phyloP scores from a whole-genome alignment of 257 asterid species.

The Rauvolfia tetraphylla region DNA sequence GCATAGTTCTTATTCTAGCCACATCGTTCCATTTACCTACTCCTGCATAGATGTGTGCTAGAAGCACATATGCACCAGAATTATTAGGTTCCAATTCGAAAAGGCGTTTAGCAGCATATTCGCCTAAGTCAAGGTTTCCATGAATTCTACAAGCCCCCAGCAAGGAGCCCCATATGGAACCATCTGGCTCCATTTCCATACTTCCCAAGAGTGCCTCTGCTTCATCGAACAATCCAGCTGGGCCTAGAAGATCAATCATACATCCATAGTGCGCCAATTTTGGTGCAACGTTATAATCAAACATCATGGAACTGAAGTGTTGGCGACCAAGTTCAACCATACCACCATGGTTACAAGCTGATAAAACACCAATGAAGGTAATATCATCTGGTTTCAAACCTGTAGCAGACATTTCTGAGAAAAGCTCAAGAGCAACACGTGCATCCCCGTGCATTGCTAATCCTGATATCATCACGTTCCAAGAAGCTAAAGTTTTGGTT shows the following conservation, averaged over 20 bases:
- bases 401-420: constrained; percentile 15
- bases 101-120: constrained; percentile 22
- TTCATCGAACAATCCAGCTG: constrained; percentile 31
- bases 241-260: constrained; percentile 32
- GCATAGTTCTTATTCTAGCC: constrained; percentile 24
- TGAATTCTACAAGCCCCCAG: constrained; percentile 31
- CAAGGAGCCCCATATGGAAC: constrained; percentile 35
- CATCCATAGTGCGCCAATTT: constrained; percentile 35
- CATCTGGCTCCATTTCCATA: constrained; percentile 29
- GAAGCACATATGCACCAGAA: constrained; percentile 28
- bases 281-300: constrained; percentile 13
- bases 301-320: constrained; percentile 22
- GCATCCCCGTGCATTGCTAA: constrained; percentile 32
- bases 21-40: constrained; percentile 32
- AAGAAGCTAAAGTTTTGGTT: constrained; percentile 25
- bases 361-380: constrained; percentile 24
- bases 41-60: constrained; percentile 32
- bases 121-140: constrained; percentile 32
- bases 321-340: constrained; percentile 25
- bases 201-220: constrained; percentile 16
- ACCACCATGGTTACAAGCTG: constrained; percentile 35
- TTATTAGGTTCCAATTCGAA: constrained; percentile 27
- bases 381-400: constrained; percentile 26
- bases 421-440: constrained; percentile 23
- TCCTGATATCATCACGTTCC: constrained; percentile 33